Evolutionary conservation across 2,329 filamentous ascomycete species (phyloP), one percentile per base, ranked within the genome.

Genomic region (Didymosphaeria variabile): DNA sequence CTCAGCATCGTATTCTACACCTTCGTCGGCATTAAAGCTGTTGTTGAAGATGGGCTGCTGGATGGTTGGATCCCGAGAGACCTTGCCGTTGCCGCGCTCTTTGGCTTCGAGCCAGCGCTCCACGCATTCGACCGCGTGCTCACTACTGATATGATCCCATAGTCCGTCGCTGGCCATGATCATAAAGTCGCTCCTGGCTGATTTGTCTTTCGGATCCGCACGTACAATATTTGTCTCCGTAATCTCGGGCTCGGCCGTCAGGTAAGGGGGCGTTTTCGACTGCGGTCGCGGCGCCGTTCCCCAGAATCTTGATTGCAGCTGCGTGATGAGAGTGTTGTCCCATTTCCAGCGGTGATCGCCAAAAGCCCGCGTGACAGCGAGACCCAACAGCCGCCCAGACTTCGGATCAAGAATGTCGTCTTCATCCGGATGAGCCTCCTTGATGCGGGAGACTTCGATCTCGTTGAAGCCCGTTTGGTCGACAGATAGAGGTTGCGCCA

Each of bases 281-380:
- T 80, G 77, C 2, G 85, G 83, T 0, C 81, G 76, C 0, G 81
- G 81, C 0, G 67, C 67, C 1, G 82, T 81, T 49, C 84, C 85
- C 71, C 80, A 86, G 75, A 82, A 87, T 54, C 81, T 80, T 59
- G 74, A 69, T 63, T 81, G 79, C 19, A 83, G 76, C 2, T 80
- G 73, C 36, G 78, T 72, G 59, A 85, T 80, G 6, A 86, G 75
- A 2, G 83, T 80, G 15, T 83, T 70, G 4, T 85, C 73, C 87
- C 88, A 91, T 72, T 92, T 92, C 87, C 87, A 91, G 60, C 85
- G 82, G 54, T 85, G 82, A 71, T 92, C 89, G 17, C 90, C 90
- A 70, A 92, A 91, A 0, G 87, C 89, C 5, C 90, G 83, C 0
- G 88, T 87, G 1, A 90, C 83, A 44, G 87, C 82, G 1, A 86